Evolutionary conservation across 2,329 filamentous ascomycete species (phyloP), one percentile per base, ranked within the genome.

Genomic region (Cercospora sp.): DNA sequence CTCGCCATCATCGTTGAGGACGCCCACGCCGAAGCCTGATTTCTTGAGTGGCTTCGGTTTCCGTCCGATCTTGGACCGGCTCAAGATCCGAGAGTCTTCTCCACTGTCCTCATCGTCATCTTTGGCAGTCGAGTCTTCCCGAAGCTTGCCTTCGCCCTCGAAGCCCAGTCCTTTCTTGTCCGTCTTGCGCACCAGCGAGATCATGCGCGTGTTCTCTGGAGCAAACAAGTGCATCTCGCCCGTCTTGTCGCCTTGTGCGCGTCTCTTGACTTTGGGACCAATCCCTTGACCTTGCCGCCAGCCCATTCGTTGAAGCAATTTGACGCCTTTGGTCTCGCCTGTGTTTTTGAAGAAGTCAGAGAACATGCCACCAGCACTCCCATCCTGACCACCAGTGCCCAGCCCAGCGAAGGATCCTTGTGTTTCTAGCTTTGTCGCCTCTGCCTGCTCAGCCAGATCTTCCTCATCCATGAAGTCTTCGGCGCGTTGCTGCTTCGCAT

Each of bases 381-480:
- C 74, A 74, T 90, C 86, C 36, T 87, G 82, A 33, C 84, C 84
- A 0, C 89, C 89, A 31, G 87, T 85, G 1, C 93, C 94, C 31
- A 97, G 83, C 0, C 91, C 92, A 0, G 91, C 87, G 78, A 95
- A 97, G 0, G 86, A 86, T 63, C 89, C 85, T 0, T 88, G 85
- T 0, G 91, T 96, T 74, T 94, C 87, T 36, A 97, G 81, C 69
- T 87, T 87, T 74, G 89, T 88, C 2, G 90, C 85, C 79, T 97
- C 93, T 67, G 91, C 92, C 0, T 90, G 91, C 78, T 97, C 93
- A 6, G 91, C 91, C 36, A 97, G 83, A 79, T 99, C 95, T 78
- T 99, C 95, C 51, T 97, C 94, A 75, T 99, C 95, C 95, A 99
- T 99, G 74, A 94, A 98, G 77, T 98, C 94, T 79, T 98, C 93